A percentile compares a stretch with the other conserved stretches of the same genome.
phyloP scores from a whole-genome alignment of 371 early-diverging fungal species.

The Dichotomocladium elegans region DNA sequence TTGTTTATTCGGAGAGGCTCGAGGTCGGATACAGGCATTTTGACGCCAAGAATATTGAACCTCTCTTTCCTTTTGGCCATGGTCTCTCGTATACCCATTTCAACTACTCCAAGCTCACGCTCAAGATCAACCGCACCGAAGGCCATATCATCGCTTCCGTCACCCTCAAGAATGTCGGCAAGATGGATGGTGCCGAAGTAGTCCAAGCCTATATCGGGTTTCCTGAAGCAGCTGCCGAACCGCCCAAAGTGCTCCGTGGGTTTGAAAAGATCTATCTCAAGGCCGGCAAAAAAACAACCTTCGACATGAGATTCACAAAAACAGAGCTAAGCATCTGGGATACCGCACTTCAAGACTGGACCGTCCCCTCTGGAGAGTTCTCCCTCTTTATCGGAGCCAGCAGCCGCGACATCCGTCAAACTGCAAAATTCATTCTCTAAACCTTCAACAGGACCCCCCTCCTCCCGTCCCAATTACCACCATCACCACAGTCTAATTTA shows the following conservation, averaged over 20 bases:
- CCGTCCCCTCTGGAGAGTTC: conserved; percentile 29
- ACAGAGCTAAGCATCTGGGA: conserved; percentile 41
- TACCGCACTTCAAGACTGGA: conserved; percentile 13
- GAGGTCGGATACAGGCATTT: conserved; percentile 45
- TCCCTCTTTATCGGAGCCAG: conserved; percentile 36
- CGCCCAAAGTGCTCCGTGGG: conserved; percentile 41
- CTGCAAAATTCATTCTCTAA: neutral
- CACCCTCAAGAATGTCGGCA: conserved; percentile 39
- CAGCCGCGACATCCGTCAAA: conserved; percentile 32
- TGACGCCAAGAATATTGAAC: conserved; percentile 42
- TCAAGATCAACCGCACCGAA: neutral
- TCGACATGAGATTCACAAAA: conserved; percentile 14
- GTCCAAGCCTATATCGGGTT: conserved; percentile 42
- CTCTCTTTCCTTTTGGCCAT: conserved; percentile 50
- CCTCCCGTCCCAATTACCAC: too few relatives aligned
- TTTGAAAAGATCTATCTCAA: conserved; percentile 37
- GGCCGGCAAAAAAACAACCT: conserved; percentile 12
- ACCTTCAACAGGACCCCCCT: too few relatives aligned
- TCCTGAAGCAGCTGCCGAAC: conserved; percentile 33
- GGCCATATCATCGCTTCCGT: conserved; percentile 11
- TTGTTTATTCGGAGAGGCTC: conserved; percentile 45
- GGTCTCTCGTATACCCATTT: conserved; percentile 58
- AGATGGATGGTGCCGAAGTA: conserved; percentile 45
- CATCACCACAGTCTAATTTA: too few relatives aligned
- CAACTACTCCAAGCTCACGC: conserved; percentile 20